Percentiles rank a stretch among this genome's conserved stretches.
These are phyloP conservation scores for Kodamaea jinghongensis DNA, from an alignment of 805 yeast species.

Conservation along the genomic window DNA sequence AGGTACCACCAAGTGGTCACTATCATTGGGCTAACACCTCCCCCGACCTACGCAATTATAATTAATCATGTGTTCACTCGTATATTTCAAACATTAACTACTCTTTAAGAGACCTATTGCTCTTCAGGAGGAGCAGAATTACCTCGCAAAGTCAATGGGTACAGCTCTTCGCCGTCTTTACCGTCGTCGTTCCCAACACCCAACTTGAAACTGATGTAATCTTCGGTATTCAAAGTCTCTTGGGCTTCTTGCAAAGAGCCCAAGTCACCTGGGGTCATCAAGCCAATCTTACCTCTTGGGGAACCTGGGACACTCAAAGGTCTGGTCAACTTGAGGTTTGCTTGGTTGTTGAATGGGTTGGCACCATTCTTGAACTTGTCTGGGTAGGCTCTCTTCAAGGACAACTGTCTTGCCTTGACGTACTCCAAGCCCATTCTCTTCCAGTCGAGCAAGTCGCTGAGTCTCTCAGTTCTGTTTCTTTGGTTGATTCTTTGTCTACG, in stretches of 20 bases:
- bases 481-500: constrained; percentile 97
- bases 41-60: no score
- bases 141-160: constrained; percentile 51
- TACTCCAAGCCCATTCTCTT: constrained; percentile 97
- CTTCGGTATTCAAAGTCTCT: constrained; percentile 67
- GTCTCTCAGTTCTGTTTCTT: constrained; percentile 93
- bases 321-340: constrained; percentile 71
- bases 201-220: constrained; percentile 61
- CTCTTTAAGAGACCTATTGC: no score
- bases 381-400: constrained; percentile 92
- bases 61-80: no score
- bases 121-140: constrained; percentile 40
- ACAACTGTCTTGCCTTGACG: constrained; percentile 88
- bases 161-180: constrained; percentile 34
- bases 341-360: constrained; percentile 44
- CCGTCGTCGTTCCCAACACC: constrained; percentile 41
- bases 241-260: constrained; percentile 94
- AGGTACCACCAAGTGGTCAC: no score
- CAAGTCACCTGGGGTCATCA: constrained; percentile 97
- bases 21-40: no score
- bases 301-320: constrained; percentile 98
- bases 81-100: no score
- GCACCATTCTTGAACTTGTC: constrained; percentile 61
- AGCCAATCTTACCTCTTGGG: constrained; percentile 69
- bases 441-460: constrained; percentile 94